phyloP scores from a whole-genome alignment of 2,329 filamentous ascomycete genomes.

The Geosmithia flava region DNA sequence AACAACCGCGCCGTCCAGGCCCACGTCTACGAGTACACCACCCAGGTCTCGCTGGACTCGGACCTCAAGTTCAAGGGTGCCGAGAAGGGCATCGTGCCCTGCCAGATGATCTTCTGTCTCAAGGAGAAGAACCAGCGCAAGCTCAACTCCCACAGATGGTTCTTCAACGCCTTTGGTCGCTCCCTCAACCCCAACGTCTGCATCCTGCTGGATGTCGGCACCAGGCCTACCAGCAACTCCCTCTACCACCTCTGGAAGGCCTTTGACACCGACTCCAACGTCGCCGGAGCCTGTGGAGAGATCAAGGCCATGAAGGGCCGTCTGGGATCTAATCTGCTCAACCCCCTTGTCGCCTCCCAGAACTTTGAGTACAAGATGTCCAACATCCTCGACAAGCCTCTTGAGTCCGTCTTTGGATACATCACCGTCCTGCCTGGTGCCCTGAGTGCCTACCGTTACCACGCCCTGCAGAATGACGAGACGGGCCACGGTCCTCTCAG shows the following conservation, averaged over 20 bases:
- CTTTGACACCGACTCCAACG: conserved; percentile 94
- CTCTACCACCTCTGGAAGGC: conserved; percentile 99
- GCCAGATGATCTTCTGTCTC: conserved; percentile 95
- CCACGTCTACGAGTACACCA: conserved; percentile 98
- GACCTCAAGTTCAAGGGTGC: conserved; percentile 98
- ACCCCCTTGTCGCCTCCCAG: conserved; percentile 89
- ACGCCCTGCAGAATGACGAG: conserved; percentile 91
- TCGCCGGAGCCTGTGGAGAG: conserved; percentile 91
- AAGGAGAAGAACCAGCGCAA: conserved; percentile 98
- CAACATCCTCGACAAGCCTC: conserved; percentile 93
- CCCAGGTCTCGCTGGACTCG: conserved; percentile 88
- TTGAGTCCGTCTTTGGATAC: conserved; percentile 96
- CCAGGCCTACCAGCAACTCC: conserved; percentile 75
- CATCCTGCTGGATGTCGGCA: conserved; percentile 92
- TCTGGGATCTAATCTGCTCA: conserved; percentile 70
- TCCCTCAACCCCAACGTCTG: conserved; percentile 93
- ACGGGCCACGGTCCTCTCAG: conserved; percentile 90
- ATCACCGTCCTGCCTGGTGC: conserved; percentile 95
- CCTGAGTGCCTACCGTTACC: conserved; percentile 88
- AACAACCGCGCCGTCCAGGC: conserved; percentile 92
- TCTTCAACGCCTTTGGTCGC: conserved; percentile 95
- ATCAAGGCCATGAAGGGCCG: conserved; percentile 96
- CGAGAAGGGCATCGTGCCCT: conserved; percentile 96
- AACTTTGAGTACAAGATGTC: conserved; percentile 99
- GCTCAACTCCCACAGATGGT: conserved; percentile 97